Evolutionary conservation across 1,284 basidiomycete genomes (phyloP), one percentile per base, ranked within the genome.

Genomic region (Microbotryum violaceum): DNA sequence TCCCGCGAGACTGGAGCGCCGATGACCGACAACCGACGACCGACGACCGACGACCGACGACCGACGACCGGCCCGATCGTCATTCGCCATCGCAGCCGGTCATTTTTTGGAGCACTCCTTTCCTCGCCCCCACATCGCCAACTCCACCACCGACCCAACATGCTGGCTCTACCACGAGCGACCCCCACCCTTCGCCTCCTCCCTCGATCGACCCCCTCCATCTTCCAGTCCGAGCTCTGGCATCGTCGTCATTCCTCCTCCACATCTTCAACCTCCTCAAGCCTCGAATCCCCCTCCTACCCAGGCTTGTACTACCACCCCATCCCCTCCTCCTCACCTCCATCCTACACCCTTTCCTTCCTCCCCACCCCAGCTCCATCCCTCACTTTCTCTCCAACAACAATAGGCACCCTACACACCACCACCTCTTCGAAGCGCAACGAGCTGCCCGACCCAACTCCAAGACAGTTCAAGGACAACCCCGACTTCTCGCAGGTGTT

Each of bases 381-480:
- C 14, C 60, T 54, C 56, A n/a, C 33, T 16, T 66, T 69, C 57
- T 62, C 65, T 9, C 67, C 67, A 2, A 64, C 67, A 16, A 66
- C 64, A 29, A 58, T 68, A 60, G 67, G 67, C 31, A 51, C 33
- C 23, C 21, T 25, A 42, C 63, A 27, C 33, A 23, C 12, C 55
- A 54, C 2, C 54, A 47, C 44, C 6, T 37, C 61, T 16, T 21
- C 20, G 1, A 47, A 14, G 20, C 1, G 33, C 25, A 1, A 31
- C 9, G 29, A 54, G 4, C 25, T 61, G 1, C 65, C 68, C 2
- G 54, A 51, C 16, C 55, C 67, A 49, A 29, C 53, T 7, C 68
- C 65, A 23, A 47, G 63, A 9, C 62, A 63, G 9, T 62, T 67
- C 42, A 7, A 44, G 21, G 65, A 67, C 49, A 69, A 69, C 56